Evolutionary conservation across 768 basidiomycete genomes (phyloP), one percentile per base, ranked within the genome.

Genomic region (Infundibulicybe gibba): DNA sequence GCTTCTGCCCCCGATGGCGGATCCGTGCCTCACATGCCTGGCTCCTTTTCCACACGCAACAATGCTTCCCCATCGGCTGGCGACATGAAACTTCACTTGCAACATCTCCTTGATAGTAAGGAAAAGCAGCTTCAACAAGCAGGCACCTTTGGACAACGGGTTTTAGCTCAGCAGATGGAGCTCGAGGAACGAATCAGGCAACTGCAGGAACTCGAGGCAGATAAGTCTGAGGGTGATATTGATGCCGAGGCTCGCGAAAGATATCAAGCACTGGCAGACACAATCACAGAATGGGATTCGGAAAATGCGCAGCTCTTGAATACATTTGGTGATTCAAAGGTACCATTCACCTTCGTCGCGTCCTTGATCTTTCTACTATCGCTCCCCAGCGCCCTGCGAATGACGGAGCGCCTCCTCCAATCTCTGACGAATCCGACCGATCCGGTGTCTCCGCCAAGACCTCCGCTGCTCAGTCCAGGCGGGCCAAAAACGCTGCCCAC

Each of bases 401-500:
- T 58, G 81, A 76, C 38, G 66, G 69, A 40, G 55, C 69, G 6
- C 65, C 72, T 45, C 77, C 82, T 3, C 78, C 79, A 42, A 70
- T 76, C n/a, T 79, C 75, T 25, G 79, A 80, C 45, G 78, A 76
- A 52, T 71, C 75, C 43, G 87, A 87, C 56, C 81, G 83, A 25
- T 64, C 80, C 42, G 81, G 81, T 47, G 67, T 76, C 31, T 70
- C 80, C 17, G 68, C 74, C 17, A 76, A 82, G 32, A 79, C 86
- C n/a, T 81, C 88, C 19, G 87, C 90, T 14, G 88, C 89, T 15
- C 90, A 92, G 61, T 89, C 88, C 14, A 79, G 92, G 47, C 81
- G 93, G 44, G 90, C 92, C 16, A 92, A 91, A 75, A 94, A 94
- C 57, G 91, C 90, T 21, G 88, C 87, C 48, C 90, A 93, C 68